phyloP scores from a whole-genome alignment of 2,329 filamentous ascomycete genomes.

The Sarocladiaceae sp. region DNA sequence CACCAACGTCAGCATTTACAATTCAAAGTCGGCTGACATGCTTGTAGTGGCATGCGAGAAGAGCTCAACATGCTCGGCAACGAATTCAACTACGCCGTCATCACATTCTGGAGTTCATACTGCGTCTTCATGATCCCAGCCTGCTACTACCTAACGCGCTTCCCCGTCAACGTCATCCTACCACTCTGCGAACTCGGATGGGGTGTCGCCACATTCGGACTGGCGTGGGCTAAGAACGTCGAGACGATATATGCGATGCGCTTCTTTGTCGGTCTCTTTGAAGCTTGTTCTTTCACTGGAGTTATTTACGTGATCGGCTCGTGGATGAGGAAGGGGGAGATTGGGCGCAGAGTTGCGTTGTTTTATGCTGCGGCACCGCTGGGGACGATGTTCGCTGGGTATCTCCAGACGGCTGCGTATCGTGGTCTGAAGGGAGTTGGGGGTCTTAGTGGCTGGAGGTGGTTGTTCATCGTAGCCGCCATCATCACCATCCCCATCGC shows the following conservation, averaged over 20 bases:
- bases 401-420: conserved; percentile 50
- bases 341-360: conserved; percentile 43
- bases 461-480: conserved; percentile 57
- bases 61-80: conserved; percentile 28
- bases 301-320: conserved; percentile 30
- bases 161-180: conserved; percentile 30
- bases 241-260: conserved; percentile 29
- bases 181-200: conserved; percentile 26
- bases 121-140: conserved; percentile 36
- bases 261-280: conserved; percentile 29
- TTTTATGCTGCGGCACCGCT: conserved; percentile 47
- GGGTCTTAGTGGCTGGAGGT: conserved; percentile 32
- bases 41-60: conserved; percentile 32
- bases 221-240: conserved; percentile 25
- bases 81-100: conserved; percentile 26
- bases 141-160: conserved; percentile 31
- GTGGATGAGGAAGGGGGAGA: conserved; percentile 30
- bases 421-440: conserved; percentile 44
- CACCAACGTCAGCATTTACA: neutral
- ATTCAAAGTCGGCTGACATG: neutral
- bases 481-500: conserved; percentile 53
- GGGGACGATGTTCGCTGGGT: conserved; percentile 46
- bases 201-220: conserved; percentile 24
- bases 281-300: conserved; percentile 23
- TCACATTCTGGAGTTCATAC: conserved; percentile 32